Percentiles rank a stretch among this genome's conserved stretches.
Conservation (phyloP, 805 yeast species). For the Sugiyamaella boreocaroliniensis region DNA sequence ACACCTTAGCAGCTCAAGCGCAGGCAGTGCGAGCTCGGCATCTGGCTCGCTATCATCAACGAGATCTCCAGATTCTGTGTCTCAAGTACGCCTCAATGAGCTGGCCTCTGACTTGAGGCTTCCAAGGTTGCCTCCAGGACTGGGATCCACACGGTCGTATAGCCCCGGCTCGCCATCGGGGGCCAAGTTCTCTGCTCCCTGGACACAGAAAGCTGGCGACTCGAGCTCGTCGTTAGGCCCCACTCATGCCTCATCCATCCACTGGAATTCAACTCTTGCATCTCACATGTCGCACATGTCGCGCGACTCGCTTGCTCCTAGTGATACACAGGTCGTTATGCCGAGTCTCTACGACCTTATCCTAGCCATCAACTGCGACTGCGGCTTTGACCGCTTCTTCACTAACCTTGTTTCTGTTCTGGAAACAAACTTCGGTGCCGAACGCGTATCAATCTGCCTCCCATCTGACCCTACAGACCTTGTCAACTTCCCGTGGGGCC, state of each 20-base stretch:
- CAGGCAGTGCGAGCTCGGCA: not conserved
- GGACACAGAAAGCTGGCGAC: not conserved
- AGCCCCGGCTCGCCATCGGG: not conserved
- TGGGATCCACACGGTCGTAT: not conserved
- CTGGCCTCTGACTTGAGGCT: not conserved
- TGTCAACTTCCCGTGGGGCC: conserved; percentile 30
- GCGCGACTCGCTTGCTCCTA: not conserved
- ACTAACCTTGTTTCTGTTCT: conserved; percentile 21
- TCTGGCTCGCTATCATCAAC: not conserved
- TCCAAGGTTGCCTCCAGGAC: not conserved
- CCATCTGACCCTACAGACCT: conserved; percentile 31
- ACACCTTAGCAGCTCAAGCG: not conserved
- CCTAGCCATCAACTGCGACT: conserved; percentile 16
- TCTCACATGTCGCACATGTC: not conserved
- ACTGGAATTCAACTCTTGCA: not conserved
- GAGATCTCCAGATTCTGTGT: not conserved
- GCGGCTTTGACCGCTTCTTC: conserved; percentile 26
- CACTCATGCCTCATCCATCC: not conserved
- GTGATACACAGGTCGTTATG: not conserved
- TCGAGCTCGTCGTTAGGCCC: not conserved
- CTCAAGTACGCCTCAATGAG: not conserved
- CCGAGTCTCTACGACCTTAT: conserved; percentile 17
- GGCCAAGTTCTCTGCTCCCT: not conserved
- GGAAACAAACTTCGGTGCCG: conserved; percentile 24
- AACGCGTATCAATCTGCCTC: conserved; percentile 23